Base-by-base conservation (phyloP, 108 stramenopile species). In the Fistulifera solaris region DNA sequence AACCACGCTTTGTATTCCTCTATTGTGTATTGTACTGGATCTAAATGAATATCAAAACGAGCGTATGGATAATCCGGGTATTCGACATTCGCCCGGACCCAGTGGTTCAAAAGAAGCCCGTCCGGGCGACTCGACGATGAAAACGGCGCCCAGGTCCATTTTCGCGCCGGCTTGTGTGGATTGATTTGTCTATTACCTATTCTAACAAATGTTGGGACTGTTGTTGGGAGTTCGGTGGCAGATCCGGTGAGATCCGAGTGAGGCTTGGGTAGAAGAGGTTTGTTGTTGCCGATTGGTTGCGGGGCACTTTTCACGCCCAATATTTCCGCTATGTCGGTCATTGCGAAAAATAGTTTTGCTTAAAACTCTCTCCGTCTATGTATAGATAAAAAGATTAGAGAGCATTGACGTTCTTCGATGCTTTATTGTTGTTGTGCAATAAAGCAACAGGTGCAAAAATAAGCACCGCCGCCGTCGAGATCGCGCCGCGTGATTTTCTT, bases 11-110 rank as follows among this genome's bases (percentile, higher is more conserved):
- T 44, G 59, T 89, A 93, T 53, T 96, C 89, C 23, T 92, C 86
- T 47, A 85, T 77, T 0, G 81, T 73, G 43, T 93, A 93, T 10
- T 45, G 28, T 14, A 94, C 59, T 25, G 72, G 71, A 60, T 96
- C 92, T 45, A 96, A 56, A 52, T 77, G 70, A 26, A 87, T 76
- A 63, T 94, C 84, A 66, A 96, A 96, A 44, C 88, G 61, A 6
- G 93, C 92, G 72, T 87, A 96, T 27, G 96, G 93, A 70, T 96
- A 96, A 56, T 96, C 95, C 17, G 85, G 76, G 61, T 87, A 90
- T 49, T 96, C 95, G 19, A 93, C 75, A 40, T 72, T 68, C 0
- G 70, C 56, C 18, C 80, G 69, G 6, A 91, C 89, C 89, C 89
- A 91, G 54, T 91, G 89, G 17, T 59, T 45, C 45, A 91, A 83